Conservation (phyloP, 805 yeast genomes). For the Pichia phayaonensis region DNA sequence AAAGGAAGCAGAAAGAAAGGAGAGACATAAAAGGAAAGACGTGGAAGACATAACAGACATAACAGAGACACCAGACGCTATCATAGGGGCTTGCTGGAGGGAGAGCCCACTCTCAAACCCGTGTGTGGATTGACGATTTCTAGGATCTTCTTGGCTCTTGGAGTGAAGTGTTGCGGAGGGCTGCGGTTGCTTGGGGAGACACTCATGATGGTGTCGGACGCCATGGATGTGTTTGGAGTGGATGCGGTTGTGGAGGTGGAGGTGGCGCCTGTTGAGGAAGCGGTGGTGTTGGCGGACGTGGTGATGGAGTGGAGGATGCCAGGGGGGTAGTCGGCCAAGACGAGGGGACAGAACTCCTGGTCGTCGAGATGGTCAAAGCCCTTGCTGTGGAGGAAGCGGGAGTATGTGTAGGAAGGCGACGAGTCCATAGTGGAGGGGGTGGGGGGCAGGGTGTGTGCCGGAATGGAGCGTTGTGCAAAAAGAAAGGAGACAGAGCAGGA, state of each 20-base stretch:
- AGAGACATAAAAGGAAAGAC: too few relatives aligned
- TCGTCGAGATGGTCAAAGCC: conserved; percentile 5
- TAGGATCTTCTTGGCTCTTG: conserved; percentile 50
- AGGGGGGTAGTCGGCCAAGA: neutral
- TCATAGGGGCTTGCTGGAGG: conserved; percentile 28
- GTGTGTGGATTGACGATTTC: conserved; percentile 60
- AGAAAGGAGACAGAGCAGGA: too few relatives aligned
- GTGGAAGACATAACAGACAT: too few relatives aligned
- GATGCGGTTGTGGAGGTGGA: neutral
- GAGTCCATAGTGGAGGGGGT: neutral
- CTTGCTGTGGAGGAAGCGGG: conserved; percentile 1
- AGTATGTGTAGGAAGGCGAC: neutral
- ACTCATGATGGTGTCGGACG: conserved; percentile 30
- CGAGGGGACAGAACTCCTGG: conserved; percentile 4
- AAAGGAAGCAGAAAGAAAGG: neutral
- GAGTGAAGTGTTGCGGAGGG: conserved; percentile 16
- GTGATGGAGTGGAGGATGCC: neutral
- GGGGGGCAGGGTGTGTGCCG: too few relatives aligned
- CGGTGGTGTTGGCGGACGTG: neutral
- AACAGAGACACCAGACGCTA: too few relatives aligned
- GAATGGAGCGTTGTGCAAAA: neutral
- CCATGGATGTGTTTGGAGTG: conserved; percentile 30
- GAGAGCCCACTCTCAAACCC: conserved; percentile 47
- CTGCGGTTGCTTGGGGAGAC: neutral
- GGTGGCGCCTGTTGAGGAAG: neutral